Evolutionary conservation across 345 rosid species (phyloP).

Genomic region (Anacardium occidentale): DNA sequence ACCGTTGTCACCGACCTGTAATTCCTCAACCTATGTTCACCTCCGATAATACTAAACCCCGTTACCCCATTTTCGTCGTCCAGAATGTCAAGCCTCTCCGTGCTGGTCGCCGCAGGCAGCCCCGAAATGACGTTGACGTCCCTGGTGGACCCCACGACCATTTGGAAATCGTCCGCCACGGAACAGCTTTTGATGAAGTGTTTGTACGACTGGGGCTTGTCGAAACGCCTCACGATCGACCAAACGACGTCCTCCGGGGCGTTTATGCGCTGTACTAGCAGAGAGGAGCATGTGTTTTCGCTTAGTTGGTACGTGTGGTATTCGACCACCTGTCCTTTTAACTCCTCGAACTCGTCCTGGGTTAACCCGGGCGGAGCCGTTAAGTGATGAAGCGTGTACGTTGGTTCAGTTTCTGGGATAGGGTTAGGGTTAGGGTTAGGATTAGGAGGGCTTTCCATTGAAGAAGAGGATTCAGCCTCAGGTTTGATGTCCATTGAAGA

Average conservation of each 20-base stretch:
- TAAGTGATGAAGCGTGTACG: slow-evolving; percentile 42
- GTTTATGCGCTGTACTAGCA: slow-evolving; percentile 60
- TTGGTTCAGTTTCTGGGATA: neutral
- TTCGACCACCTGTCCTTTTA: slow-evolving; percentile 45
- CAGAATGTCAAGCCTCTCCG: slow-evolving; percentile 74
- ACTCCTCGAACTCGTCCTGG: slow-evolving; percentile 48
- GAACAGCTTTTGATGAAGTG: slow-evolving; percentile 80
- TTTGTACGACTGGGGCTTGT: slow-evolving; percentile 70
- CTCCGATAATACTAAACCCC: slow-evolving; percentile 74
- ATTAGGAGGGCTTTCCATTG: slow-evolving; percentile 18
- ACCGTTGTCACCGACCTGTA: slow-evolving; percentile 77
- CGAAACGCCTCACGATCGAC: slow-evolving; percentile 71
- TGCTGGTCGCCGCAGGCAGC: slow-evolving; percentile 75
- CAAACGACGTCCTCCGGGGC: slow-evolving; percentile 67
- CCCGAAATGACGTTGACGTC: slow-evolving; percentile 81
- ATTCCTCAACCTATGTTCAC: slow-evolving; percentile 77
- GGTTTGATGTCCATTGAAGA: slow-evolving; percentile 1
- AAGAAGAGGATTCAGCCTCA: neutral
- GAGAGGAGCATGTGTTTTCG: slow-evolving; percentile 60
- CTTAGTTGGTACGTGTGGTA: slow-evolving; percentile 64
- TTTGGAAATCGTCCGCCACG: slow-evolving; percentile 40
- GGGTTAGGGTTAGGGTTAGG: slow-evolving; percentile 17
- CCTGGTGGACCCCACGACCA: slow-evolving; percentile 67
- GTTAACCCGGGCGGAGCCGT: slow-evolving; percentile 52
- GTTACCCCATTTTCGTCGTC: slow-evolving; percentile 60